Evolutionary conservation across 2,329 filamentous ascomycete species (phyloP).

Genomic region (Pseudogymnoascus sp.): DNA sequence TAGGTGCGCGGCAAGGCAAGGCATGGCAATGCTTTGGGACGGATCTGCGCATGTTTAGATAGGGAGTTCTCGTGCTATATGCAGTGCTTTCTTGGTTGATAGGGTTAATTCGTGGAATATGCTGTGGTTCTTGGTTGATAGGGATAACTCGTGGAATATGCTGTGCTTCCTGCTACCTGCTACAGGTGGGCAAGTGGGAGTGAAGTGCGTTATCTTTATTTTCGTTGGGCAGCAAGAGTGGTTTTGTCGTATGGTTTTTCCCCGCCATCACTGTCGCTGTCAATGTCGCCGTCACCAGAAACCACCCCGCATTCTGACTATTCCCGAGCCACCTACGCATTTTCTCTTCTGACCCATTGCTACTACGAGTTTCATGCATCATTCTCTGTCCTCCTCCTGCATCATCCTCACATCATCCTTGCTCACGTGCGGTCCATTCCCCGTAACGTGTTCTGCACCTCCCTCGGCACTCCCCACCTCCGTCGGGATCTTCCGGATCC

Average conservation of each 20-base stretch:
- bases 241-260: background rate
- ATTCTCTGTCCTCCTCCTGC: too few species aligned
- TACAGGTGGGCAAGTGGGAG: background rate
- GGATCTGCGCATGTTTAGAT: background rate
- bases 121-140: background rate
- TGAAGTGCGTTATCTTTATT: background rate
- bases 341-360: background rate
- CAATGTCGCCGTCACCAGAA: background rate
- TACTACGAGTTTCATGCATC: background rate
- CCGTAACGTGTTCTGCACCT: background rate
- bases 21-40: background rate
- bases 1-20: background rate
- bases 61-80: background rate
- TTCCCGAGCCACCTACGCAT: background rate
- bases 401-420: background rate
- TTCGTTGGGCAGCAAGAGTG: constrained; percentile 5
- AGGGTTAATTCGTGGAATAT: background rate
- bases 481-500: background rate
- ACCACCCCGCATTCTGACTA: background rate
- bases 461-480: background rate
- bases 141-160: background rate
- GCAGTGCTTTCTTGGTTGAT: too few species aligned
- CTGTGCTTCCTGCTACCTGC: background rate
- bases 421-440: background rate
- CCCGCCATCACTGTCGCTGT: background rate